Conservation (phyloP, 2,329 filamentous ascomycete species). For the Penicillium sp. region DNA sequence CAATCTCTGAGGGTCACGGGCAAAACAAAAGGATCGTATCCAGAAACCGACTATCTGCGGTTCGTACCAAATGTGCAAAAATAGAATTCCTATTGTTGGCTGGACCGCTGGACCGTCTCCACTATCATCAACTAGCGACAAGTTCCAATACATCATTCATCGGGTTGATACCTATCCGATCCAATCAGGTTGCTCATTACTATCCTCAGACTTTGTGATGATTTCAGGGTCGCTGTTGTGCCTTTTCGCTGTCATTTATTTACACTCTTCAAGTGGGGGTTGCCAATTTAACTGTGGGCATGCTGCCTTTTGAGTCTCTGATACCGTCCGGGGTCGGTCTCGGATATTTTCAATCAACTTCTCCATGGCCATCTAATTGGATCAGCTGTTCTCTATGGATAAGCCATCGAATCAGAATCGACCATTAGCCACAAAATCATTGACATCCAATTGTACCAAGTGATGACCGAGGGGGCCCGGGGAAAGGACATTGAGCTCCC, state of each 20-base stretch:
- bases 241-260: not conserved
- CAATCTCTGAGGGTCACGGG: not conserved
- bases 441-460: not conserved
- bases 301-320: too few species aligned
- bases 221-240: not conserved
- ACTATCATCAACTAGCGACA: not conserved
- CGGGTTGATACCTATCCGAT: not conserved
- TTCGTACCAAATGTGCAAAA: slow-evolving; percentile 1
- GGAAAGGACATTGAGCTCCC: not conserved
- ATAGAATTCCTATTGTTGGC: not conserved
- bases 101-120: slow-evolving; percentile 1
- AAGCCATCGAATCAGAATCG: not conserved
- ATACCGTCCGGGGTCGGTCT: too few species aligned
- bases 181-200: not conserved
- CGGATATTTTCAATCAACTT: too few species aligned
- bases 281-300: too few species aligned
- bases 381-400: too few species aligned
- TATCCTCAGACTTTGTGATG: not conserved
- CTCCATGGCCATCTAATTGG: too few species aligned
- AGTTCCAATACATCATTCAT: slow-evolving; percentile 4
- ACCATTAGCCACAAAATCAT: not conserved
- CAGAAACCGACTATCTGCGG: not conserved
- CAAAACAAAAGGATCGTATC: not conserved
- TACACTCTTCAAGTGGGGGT: not conserved
- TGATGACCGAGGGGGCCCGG: not conserved